Base-by-base conservation (phyloP, 768 basidiomycete genomes). In the Termitomyces sp. region DNA sequence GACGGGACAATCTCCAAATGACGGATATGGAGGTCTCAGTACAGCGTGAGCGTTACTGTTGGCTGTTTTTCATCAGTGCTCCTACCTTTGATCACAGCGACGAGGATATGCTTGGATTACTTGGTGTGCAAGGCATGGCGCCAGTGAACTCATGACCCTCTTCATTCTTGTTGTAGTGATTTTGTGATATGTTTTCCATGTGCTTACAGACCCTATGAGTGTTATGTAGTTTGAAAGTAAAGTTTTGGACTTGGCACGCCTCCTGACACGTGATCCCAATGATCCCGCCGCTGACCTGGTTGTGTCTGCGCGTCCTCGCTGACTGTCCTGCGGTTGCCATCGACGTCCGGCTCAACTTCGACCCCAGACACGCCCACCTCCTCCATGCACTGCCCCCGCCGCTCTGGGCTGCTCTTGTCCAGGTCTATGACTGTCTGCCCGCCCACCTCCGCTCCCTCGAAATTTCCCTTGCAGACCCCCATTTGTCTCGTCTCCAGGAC, bases 341-440 rank as follows among this genome's bases (percentile, higher is more conserved):
- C 49, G 63, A 22, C 56, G 74, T 51, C n/a, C 61, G 59, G n/a
- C 60, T 60, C 5, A 28, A 47, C 43, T 55, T 58, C 30, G 26
- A 48, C 72, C 70, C 28, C 28, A 65, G 58, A 32, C 32, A 59
- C 59, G 63, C 45, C 73, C 77, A 32, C 64, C 60, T 64, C 6
- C 52, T 62, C 13, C 70, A 76, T 54, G 64, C 78, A n/a, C 66
- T 80, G 1, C 81, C 87, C 62, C 86, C 88, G 2, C 72, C 77
- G 11, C 70, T 87, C 14, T 90, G 88, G 87, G 81, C 78, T 0
- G 72, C 79, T 20, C 57, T 92, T 44, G 73, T 79, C 5, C 90
- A 89, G 64, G 63, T 88, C 32, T 84, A 84, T 71, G 65, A 79
- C 63, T 57, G 68, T 35, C 76, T 90, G 7, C 87, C 90, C 0